These are phyloP conservation scores for Herpetomonas tarakana DNA, from an alignment of 208 protist species.

Conservation along the genomic window DNA sequence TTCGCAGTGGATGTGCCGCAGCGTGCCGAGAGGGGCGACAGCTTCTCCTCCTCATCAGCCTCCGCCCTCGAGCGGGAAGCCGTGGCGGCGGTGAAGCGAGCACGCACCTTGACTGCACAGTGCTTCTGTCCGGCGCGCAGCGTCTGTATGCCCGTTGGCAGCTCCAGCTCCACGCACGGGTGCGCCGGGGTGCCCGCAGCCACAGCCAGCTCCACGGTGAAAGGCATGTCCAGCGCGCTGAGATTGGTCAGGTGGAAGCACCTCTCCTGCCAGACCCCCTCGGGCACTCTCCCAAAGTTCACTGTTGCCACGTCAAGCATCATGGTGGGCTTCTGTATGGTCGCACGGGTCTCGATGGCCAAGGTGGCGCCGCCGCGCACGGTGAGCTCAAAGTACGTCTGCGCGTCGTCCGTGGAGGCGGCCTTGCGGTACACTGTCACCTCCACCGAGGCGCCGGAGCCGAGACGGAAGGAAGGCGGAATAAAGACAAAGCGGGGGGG, in stretches of 20 bases:
- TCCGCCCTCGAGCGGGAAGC: background rate
- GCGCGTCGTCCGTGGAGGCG: constrained; percentile 64
- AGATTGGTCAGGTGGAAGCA: constrained; percentile 69
- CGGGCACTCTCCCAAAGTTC: constrained; percentile 67
- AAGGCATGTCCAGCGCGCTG: constrained; percentile 75
- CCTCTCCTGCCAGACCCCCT: constrained; percentile 62
- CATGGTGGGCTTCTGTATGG: constrained; percentile 68
- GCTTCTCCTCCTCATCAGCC: constrained; percentile 2
- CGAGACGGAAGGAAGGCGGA: constrained; percentile 61
- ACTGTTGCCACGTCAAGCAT: constrained; percentile 59
- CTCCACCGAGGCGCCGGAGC: constrained; percentile 74
- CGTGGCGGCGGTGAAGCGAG: constrained; percentile 31
- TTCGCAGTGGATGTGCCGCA: too few relatives aligned
- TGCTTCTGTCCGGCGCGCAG: constrained; percentile 54
- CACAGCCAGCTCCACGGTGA: constrained; percentile 42
- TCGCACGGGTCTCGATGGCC: constrained; percentile 82
- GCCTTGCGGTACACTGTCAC: constrained; percentile 88
- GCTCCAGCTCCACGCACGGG: constrained; percentile 54
- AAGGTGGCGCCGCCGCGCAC: constrained; percentile 68
- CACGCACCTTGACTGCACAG: constrained; percentile 54
- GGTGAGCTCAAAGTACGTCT: constrained; percentile 87
- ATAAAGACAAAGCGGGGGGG: constrained; percentile 84
- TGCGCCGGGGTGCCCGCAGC: constrained; percentile 6
- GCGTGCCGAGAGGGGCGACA: too few relatives aligned
- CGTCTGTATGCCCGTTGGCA: constrained; percentile 27